A percentile compares a stretch with the other conserved stretches of the same genome.
Conservation (phyloP, 257 asterid species). For the Knoxia roxburghii region DNA sequence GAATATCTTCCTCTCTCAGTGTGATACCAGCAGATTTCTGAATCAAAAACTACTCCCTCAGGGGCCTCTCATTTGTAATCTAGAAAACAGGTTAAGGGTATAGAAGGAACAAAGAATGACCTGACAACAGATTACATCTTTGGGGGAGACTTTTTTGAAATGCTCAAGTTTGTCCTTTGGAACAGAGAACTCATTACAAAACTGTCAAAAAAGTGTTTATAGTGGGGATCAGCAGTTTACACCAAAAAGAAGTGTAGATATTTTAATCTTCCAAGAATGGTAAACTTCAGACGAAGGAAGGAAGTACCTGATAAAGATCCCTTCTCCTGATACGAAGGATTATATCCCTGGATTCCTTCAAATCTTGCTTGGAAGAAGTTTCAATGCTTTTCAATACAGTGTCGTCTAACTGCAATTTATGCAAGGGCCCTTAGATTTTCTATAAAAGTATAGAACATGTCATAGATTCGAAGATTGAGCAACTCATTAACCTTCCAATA, state of each 20-base stretch:
- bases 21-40: constrained; percentile 50
- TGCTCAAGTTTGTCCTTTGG: constrained; percentile 63
- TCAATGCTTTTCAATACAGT: constrained; percentile 72
- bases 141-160: constrained; percentile 62
- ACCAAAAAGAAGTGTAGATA: not conserved
- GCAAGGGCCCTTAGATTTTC: not conserved
- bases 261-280: not conserved
- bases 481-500: constrained; percentile 68
- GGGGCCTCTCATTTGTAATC: constrained; percentile 8
- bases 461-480: not conserved
- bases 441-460: constrained; percentile 3
- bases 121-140: constrained; percentile 90
- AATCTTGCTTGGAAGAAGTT: constrained; percentile 50
- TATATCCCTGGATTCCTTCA: constrained; percentile 83
- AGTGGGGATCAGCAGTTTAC: constrained; percentile 1
- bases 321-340: constrained; percentile 70
- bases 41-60: constrained; percentile 24
- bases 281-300: no score
- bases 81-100: not conserved
- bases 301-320: constrained; percentile 77
- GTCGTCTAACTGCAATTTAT: constrained; percentile 69
- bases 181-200: constrained; percentile 84
- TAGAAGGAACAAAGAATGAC: constrained; percentile 22
- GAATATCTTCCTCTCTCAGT: constrained; percentile 65
- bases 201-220: constrained; percentile 43